Conservation (phyloP, 2,329 filamentous ascomycete species). For the Proliferodiscus dingleyae region DNA sequence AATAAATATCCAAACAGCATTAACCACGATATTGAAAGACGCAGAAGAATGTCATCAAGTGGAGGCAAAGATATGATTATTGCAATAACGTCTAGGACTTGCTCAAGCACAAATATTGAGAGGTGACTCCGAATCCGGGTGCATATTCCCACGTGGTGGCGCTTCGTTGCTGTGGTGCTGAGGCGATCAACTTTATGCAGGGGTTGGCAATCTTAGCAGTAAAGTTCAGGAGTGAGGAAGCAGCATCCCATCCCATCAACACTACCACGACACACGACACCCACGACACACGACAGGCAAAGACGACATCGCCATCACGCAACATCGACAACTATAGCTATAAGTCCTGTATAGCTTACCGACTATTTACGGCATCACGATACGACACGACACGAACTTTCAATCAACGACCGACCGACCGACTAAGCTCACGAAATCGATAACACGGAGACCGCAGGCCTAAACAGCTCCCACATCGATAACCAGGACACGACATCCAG, state of each 20-base stretch:
- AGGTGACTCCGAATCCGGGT: background rate
- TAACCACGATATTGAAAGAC: no score
- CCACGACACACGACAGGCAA: slow-evolving; percentile 1
- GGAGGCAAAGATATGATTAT: no score
- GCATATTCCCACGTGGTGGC: no score
- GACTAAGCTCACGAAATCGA: slow-evolving; percentile 4
- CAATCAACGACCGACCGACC: slow-evolving; percentile 2
- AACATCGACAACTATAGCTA: slow-evolving; percentile 4
- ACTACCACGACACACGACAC: slow-evolving; percentile 2
- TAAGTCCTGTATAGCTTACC: slow-evolving; percentile 2
- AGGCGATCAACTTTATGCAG: slow-evolving; percentile 3
- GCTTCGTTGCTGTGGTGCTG: slow-evolving; percentile 5
- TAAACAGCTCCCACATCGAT: slow-evolving; percentile 7
- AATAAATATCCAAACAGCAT: no score
- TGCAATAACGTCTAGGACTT: no score
- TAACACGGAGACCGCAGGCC: slow-evolving; percentile 12
- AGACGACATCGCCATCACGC: slow-evolving; percentile 3
- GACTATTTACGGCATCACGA: slow-evolving; percentile 1
- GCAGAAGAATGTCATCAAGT: background rate
- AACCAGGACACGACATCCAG: slow-evolving; percentile 9
- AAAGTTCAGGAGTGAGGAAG: slow-evolving; percentile 11
- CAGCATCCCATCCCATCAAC: slow-evolving; percentile 1
- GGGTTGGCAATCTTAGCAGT: slow-evolving; percentile 3
- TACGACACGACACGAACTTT: slow-evolving; percentile 1
- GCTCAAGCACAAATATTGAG: background rate